These are phyloP conservation scores for Polyporus arcularius DNA, from an alignment of 768 basidiomycete species.

Conservation along the genomic window DNA sequence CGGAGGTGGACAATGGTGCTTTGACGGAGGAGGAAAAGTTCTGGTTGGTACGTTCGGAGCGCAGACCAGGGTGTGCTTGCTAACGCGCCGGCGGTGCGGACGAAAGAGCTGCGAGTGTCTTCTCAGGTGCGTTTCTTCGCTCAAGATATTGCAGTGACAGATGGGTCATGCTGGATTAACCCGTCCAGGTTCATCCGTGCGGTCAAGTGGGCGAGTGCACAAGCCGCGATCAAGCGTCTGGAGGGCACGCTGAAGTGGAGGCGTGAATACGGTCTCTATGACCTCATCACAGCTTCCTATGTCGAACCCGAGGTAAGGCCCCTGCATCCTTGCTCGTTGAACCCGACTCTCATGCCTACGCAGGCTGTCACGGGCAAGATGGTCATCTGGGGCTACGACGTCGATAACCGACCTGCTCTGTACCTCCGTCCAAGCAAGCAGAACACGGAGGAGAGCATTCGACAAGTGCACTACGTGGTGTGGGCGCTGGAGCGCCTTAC, in stretches of 20 bases:
- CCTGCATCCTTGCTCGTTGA: neutral
- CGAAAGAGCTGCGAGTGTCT: conserved; percentile 29
- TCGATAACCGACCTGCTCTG: conserved; percentile 59
- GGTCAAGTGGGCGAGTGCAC: conserved; percentile 63
- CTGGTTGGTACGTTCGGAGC: conserved; percentile 58
- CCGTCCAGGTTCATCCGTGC: conserved; percentile 68
- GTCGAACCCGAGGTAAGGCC: conserved; percentile 72
- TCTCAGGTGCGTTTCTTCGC: conserved; percentile 45
- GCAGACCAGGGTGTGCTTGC: neutral
- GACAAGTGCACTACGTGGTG: conserved; percentile 73
- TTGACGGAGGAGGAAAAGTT: conserved; percentile 71
- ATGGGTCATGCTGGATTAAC: neutral
- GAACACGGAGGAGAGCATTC: conserved; percentile 68
- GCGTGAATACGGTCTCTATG: conserved; percentile 74
- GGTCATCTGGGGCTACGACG: conserved; percentile 76
- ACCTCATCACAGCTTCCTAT: conserved; percentile 54
- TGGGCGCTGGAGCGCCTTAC: conserved; percentile 78
- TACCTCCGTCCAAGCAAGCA: conserved; percentile 74
- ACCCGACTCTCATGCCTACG: neutral
- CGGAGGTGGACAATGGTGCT: conserved; percentile 43
- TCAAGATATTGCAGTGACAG: neutral
- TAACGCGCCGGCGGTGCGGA: neutral
- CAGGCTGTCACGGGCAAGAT: conserved; percentile 84
- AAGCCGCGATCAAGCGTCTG: conserved; percentile 60
- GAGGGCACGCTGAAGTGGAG: conserved; percentile 80